These are phyloP conservation scores for Trypanosoma platydactyli DNA, from an alignment of 208 protist species.

Conservation along the genomic window DNA sequence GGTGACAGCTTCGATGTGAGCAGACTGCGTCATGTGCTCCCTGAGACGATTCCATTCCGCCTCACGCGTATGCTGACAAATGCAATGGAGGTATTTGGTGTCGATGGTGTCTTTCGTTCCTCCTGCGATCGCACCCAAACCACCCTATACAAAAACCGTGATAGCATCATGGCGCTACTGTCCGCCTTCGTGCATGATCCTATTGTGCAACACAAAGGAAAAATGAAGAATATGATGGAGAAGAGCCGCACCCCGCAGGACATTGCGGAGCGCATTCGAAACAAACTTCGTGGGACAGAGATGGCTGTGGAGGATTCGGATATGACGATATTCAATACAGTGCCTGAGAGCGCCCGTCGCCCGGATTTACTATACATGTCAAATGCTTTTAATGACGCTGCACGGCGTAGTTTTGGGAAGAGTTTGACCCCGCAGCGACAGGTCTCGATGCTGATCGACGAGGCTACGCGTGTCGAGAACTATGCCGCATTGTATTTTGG, in stretches of 20 bases:
- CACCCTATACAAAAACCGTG: slow-evolving; percentile 97
- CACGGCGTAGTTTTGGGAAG: slow-evolving; percentile 42
- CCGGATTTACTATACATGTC: slow-evolving; percentile 91
- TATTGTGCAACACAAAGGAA: slow-evolving; percentile 96
- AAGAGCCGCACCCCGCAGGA: slow-evolving; percentile 85
- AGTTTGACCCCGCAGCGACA: slow-evolving; percentile 68
- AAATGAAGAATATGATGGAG: slow-evolving; percentile 97
- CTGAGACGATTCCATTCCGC: slow-evolving; percentile 99
- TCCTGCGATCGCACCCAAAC: slow-evolving; percentile 97
- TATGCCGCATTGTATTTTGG: slow-evolving; percentile 91
- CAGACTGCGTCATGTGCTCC: slow-evolving; percentile 97
- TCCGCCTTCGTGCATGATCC: slow-evolving; percentile 99
- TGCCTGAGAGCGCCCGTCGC: slow-evolving; percentile 65
- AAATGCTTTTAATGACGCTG: slow-evolving; percentile 83
- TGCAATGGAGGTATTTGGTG: slow-evolving; percentile 99
- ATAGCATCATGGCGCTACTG: slow-evolving; percentile 99
- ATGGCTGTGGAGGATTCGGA: slow-evolving; percentile 82
- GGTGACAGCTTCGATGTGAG: slow-evolving; percentile 99
- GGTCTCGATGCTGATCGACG: slow-evolving; percentile 87
- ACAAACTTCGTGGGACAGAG: slow-evolving; percentile 98
- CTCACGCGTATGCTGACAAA: slow-evolving; percentile 99
- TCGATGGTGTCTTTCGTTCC: slow-evolving; percentile 98
- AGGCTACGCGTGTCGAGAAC: slow-evolving; percentile 87
- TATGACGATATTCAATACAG: slow-evolving; percentile 81
- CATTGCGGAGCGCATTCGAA: slow-evolving; percentile 96